These are phyloP conservation scores for Limtongia smithiae DNA, from an alignment of 805 yeast genomes.

Conservation along the genomic window DNA sequence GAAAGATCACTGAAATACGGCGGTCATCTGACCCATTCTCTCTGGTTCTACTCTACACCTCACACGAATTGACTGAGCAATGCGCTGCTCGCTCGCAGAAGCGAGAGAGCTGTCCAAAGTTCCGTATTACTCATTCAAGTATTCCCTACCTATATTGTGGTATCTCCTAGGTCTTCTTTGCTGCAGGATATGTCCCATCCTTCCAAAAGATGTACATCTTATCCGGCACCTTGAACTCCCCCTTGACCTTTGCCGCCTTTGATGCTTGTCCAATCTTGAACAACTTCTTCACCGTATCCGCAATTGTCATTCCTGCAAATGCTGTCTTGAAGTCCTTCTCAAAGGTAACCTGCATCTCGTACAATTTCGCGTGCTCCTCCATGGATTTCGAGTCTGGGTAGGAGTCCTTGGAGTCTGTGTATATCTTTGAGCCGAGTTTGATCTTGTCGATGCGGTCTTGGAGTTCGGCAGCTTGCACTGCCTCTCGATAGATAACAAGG, in stretches of 20 bases:
- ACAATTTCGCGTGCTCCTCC: slow-evolving; percentile 45
- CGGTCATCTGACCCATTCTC: too few species aligned
- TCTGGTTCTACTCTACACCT: too few species aligned
- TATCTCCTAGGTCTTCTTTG: slow-evolving; percentile 13
- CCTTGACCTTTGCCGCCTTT: slow-evolving; percentile 47
- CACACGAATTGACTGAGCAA: too few species aligned
- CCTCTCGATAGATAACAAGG: slow-evolving; percentile 40
- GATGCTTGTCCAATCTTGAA: slow-evolving; percentile 49
- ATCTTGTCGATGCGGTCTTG: slow-evolving; percentile 31
- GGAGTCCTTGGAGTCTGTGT: slow-evolving; percentile 38
- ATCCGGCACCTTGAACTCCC: slow-evolving; percentile 56
- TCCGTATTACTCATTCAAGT: too few species aligned
- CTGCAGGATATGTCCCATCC: slow-evolving; percentile 23
- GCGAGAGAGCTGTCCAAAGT: too few species aligned
- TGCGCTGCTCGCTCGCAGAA: too few species aligned
- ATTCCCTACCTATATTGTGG: too few species aligned
- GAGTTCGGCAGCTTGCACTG: slow-evolving; percentile 24
- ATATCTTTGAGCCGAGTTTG: slow-evolving; percentile 36
- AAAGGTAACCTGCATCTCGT: slow-evolving; percentile 46
- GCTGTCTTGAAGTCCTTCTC: slow-evolving; percentile 42
- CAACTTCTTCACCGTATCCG: slow-evolving; percentile 48
- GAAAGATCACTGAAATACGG: too few species aligned
- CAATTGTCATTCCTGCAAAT: slow-evolving; percentile 45
- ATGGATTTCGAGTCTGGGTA: slow-evolving; percentile 42
- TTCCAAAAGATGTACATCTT: slow-evolving; percentile 22